Evolutionary conservation across 2,329 filamentous ascomycete genomes (phyloP).

Genomic region (Phyllosticta citriasiana): DNA sequence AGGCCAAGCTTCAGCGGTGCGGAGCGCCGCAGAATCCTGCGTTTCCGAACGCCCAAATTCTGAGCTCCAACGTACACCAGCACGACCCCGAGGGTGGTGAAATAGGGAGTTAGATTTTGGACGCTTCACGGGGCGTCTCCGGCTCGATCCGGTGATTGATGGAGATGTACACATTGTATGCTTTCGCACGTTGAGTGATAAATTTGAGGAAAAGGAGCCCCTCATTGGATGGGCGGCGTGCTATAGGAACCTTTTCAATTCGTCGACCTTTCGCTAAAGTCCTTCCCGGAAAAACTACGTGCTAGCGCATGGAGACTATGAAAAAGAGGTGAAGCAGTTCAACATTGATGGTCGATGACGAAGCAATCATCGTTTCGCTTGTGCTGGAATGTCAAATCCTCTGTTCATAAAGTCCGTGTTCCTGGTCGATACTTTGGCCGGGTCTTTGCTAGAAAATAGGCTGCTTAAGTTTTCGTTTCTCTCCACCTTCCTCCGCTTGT

Average conservation of each 20-base stretch:
- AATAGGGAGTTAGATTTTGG: background rate
- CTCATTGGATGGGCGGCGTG: too few relatives aligned
- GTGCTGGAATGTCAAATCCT: constrained; percentile 31
- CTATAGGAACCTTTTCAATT: too few relatives aligned
- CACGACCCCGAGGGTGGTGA: background rate
- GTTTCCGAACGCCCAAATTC: background rate
- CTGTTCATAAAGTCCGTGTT: constrained; percentile 42
- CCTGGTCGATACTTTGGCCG: constrained; percentile 19
- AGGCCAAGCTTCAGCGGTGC: background rate
- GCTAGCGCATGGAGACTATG: too few relatives aligned
- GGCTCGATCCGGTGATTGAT: too few relatives aligned
- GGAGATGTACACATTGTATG: too few relatives aligned
- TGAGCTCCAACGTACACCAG: background rate
- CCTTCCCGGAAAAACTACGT: too few relatives aligned
- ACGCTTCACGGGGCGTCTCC: too few relatives aligned
- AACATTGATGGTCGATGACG: background rate
- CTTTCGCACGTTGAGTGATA: too few relatives aligned
- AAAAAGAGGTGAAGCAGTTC: too few relatives aligned
- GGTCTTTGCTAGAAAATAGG: constrained; percentile 33
- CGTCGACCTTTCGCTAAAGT: too few relatives aligned
- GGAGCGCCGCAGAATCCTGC: background rate
- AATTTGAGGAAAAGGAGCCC: too few relatives aligned
- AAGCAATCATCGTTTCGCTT: background rate
- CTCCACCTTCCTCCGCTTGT: constrained; percentile 65
- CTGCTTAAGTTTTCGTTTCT: constrained; percentile 41